phyloP scores from a whole-genome alignment of 2,329 filamentous ascomycete species.

The Diaporthe nobilis region DNA sequence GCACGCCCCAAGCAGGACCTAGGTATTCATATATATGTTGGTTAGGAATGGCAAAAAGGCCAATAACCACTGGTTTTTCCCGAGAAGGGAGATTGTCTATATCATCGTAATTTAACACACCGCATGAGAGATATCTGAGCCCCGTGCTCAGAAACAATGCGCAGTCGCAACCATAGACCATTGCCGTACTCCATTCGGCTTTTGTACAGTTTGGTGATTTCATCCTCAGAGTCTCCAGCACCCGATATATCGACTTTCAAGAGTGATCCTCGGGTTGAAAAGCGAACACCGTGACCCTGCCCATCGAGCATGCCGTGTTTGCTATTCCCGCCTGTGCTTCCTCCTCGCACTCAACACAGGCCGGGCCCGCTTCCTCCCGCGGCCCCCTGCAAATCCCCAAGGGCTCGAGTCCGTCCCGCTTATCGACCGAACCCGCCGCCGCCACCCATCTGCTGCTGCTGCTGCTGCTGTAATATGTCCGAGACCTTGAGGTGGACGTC shows the following conservation, averaged over 20 bases:
- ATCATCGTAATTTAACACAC: conserved; percentile 39
- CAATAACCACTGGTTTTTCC: conserved; percentile 14
- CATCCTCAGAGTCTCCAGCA: background rate
- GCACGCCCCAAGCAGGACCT: background rate
- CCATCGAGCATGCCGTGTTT: background rate
- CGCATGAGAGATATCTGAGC: background rate
- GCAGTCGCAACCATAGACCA: background rate
- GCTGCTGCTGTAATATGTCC: conserved; percentile 94
- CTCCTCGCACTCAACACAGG: background rate
- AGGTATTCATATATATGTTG: background rate
- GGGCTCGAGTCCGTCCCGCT: background rate
- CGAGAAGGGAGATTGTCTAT: conserved; percentile 41
- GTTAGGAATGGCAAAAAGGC: background rate
- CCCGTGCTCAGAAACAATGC: conserved; percentile 18
- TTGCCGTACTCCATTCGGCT: background rate
- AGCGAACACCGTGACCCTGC: background rate
- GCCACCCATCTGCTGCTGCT: conserved; percentile 74
- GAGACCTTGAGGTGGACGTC: conserved; percentile 98
- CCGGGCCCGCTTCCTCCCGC: background rate
- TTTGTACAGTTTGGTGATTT: background rate
- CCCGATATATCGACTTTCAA: background rate
- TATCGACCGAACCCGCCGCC: conserved; percentile 54
- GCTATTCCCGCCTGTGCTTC: background rate
- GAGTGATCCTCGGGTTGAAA: background rate
- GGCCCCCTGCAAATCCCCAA: too few relatives aligned